Conservation (phyloP, 1,139 yeast genomes). For the Chernovozyma sophiae-reginae region DNA sequence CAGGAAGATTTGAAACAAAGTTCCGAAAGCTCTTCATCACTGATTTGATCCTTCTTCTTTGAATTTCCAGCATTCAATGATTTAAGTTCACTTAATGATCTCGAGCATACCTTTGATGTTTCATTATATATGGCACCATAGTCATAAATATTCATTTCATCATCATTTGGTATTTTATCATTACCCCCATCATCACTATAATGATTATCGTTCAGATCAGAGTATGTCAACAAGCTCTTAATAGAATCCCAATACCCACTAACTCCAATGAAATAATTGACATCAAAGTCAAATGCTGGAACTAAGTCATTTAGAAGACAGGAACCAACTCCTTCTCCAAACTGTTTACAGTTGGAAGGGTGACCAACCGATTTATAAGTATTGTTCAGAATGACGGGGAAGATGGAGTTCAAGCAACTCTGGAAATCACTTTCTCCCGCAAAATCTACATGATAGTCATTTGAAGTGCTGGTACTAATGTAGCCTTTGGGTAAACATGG, state of each 20-base stretch:
- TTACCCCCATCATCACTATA: conserved; percentile 10
- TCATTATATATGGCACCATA: conserved; percentile 37
- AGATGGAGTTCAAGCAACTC: conserved; percentile 49
- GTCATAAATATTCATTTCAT: conserved; percentile 24
- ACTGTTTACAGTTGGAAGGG: conserved; percentile 25
- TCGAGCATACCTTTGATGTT: conserved; percentile 46
- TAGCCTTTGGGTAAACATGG: conserved; percentile 62
- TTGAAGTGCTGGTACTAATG: conserved; percentile 23
- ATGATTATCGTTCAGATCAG: too few species aligned
- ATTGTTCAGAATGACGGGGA: conserved; percentile 46
- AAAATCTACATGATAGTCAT: conserved; percentile 27
- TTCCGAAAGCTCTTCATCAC: conserved; percentile 39
- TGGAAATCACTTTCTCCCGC: conserved; percentile 59
- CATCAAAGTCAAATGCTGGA: conserved; percentile 67
- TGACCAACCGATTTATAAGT: conserved; percentile 21
- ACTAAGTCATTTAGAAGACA: conserved; percentile 52
- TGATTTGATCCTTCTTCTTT: conserved; percentile 23
- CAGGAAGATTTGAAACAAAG: conserved; percentile 71
- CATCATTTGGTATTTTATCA: background rate
- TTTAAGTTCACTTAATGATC: conserved; percentile 35
- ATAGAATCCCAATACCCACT: conserved; percentile 82
- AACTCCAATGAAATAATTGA: conserved; percentile 70
- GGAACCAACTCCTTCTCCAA: conserved; percentile 33
- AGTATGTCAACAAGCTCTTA: conserved; percentile 38
- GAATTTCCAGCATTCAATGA: conserved; percentile 31